These are phyloP conservation scores for Populus pruinosa DNA, from an alignment of 345 rosid species.

Conservation along the genomic window DNA sequence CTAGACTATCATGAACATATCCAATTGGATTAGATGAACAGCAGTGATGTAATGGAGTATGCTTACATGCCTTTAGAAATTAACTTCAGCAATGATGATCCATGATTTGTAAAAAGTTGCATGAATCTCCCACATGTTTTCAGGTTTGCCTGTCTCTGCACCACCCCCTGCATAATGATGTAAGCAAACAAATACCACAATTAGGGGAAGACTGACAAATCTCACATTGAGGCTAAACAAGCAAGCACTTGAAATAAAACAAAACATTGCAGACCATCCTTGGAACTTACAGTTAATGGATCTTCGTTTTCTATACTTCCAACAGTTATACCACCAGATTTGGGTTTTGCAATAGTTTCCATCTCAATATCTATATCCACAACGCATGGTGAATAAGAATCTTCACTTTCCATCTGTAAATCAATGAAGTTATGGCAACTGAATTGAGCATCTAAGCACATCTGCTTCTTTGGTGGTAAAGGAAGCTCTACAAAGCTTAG, in stretches of 20 bases:
- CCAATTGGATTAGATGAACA: background rate
- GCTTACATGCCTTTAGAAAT: slow-evolving; percentile 19
- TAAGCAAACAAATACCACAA: slow-evolving; percentile 14
- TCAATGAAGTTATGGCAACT: slow-evolving; percentile 58
- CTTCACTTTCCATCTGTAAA: slow-evolving; percentile 51
- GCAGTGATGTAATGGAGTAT: background rate
- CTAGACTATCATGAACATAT: background rate
- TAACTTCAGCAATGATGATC: slow-evolving; percentile 24
- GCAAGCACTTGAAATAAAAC: background rate
- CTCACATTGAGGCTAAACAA: background rate
- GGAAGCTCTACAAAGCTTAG: slow-evolving; percentile 66
- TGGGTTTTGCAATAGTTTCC: slow-evolving; percentile 38
- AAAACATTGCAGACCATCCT: background rate
- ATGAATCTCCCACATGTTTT: slow-evolving; percentile 45
- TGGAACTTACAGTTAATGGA: slow-evolving; percentile 44
- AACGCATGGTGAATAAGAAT: slow-evolving; percentile 58
- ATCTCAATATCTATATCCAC: slow-evolving; percentile 63
- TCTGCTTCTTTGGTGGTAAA: slow-evolving; percentile 44
- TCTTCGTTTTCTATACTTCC: slow-evolving; percentile 50
- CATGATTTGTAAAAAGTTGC: slow-evolving; percentile 24
- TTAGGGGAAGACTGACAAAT: background rate
- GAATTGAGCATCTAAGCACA: slow-evolving; percentile 42
- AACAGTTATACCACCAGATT: slow-evolving; percentile 41
- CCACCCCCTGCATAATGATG: slow-evolving; percentile 59
- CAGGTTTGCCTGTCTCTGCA: slow-evolving; percentile 84